Conservation (phyloP, 176 grass and related monocot species). For the Poa annua region DNA sequence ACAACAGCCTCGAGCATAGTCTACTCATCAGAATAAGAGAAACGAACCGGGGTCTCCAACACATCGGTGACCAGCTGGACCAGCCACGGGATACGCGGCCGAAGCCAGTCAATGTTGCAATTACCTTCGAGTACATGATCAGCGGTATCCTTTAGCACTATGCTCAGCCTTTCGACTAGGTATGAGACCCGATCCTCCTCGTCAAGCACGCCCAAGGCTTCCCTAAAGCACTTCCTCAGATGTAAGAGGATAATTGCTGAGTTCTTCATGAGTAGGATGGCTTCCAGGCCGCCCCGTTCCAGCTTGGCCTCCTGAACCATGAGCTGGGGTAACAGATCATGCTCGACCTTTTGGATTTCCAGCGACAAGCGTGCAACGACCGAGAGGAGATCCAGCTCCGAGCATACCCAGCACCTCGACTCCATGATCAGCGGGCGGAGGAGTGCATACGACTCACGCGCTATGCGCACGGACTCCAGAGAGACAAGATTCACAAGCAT, state of each 20-base stretch:
- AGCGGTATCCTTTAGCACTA: not conserved
- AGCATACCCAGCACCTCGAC: not conserved
- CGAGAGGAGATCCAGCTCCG: not conserved
- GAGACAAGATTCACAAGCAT: not conserved
- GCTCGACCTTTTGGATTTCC: not conserved
- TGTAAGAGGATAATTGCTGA: not conserved
- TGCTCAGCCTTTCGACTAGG: not conserved
- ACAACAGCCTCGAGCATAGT: no score
- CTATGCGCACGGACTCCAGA: not conserved
- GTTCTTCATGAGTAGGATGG: not conserved
- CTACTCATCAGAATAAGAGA: no score
- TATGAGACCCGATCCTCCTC: not conserved
- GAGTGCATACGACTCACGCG: not conserved
- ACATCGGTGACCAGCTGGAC: not conserved
- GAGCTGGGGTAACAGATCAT: not conserved
- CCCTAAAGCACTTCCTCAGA: not conserved
- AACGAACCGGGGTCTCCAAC: no score
- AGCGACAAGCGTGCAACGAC: not conserved
- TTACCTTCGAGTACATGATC: not conserved
- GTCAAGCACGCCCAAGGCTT: not conserved
- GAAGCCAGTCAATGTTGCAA: not conserved
- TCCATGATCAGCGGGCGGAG: not conserved
- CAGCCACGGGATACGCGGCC: not conserved
- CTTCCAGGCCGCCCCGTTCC: not conserved
- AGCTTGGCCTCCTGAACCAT: not conserved